phyloP scores from a whole-genome alignment of 768 basidiomycete species.

The Plicaturopsis crispa region DNA sequence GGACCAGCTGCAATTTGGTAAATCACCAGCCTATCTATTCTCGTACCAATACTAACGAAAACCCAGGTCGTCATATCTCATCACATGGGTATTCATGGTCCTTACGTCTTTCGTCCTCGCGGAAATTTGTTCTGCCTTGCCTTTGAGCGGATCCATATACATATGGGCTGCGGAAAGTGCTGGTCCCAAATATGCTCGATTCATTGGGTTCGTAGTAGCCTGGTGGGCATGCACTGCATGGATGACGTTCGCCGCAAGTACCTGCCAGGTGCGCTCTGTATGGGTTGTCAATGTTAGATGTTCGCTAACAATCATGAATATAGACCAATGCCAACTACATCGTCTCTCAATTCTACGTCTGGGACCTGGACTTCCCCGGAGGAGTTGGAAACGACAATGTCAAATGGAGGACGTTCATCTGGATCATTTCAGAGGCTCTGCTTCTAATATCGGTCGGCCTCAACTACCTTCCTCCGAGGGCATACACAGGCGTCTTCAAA shows the following conservation, averaged over 20 bases:
- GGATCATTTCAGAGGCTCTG: conserved; percentile 72
- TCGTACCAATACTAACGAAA: not conserved
- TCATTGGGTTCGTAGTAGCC: conserved; percentile 44
- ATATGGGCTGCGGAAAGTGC: conserved; percentile 52
- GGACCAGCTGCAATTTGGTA: conserved; percentile 86
- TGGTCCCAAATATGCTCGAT: conserved; percentile 38
- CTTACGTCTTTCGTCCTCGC: conserved; percentile 52
- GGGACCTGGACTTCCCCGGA: conserved; percentile 78
- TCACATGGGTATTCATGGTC: conserved; percentile 80
- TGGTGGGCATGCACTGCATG: conserved; percentile 50
- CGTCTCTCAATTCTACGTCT: conserved; percentile 76
- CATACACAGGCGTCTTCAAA: conserved; percentile 73
- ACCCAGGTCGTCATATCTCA: conserved; percentile 73
- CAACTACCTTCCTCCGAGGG: conserved; percentile 76
- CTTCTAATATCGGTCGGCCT: conserved; percentile 67
- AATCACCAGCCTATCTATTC: not conserved
- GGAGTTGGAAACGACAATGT: conserved; percentile 62
- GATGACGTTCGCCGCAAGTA: conserved; percentile 48
- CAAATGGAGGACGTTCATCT: conserved; percentile 82
- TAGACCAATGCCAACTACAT: conserved; percentile 88
- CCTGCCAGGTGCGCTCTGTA: conserved; percentile 34
- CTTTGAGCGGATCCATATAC: conserved; percentile 47
- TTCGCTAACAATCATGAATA: conserved; percentile 18
- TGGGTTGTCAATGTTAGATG: conserved; percentile 22
- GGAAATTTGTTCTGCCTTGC: conserved; percentile 46